Percentiles rank a stretch among this genome's conserved stretches.
Conservation (phyloP, 805 yeast genomes). For the Wickerhamiella hasegawae region DNA sequence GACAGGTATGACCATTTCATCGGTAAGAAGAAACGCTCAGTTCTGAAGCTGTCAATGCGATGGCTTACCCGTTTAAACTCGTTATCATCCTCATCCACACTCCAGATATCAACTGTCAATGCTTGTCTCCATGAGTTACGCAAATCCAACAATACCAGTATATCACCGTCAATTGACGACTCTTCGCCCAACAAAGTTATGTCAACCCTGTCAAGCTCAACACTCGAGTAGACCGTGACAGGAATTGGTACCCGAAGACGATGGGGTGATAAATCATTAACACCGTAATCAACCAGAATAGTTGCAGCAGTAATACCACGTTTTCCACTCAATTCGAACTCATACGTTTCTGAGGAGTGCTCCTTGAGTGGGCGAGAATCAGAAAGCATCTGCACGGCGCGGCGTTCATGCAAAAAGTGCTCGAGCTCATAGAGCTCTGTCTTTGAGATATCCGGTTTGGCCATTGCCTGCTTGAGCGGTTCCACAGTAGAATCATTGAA, state of each 20-base stretch:
- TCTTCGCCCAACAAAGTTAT: slow-evolving; percentile 30
- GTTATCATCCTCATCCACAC: slow-evolving; percentile 3
- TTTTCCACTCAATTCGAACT: slow-evolving; percentile 51
- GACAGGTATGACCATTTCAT: slow-evolving; percentile 36
- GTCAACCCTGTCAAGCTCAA: slow-evolving; percentile 64
- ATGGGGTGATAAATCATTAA: slow-evolving; percentile 29
- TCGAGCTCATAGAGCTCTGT: slow-evolving; percentile 64
- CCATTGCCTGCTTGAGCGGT: slow-evolving; percentile 38
- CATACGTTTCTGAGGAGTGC: slow-evolving; percentile 28
- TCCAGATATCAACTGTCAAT: slow-evolving; percentile 19
- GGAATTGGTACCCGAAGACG: slow-evolving; percentile 51
- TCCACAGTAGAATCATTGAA: slow-evolving; percentile 63
- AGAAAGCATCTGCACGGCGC: slow-evolving; percentile 34
- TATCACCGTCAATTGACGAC: slow-evolving; percentile 21
- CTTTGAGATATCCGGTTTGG: slow-evolving; percentile 30
- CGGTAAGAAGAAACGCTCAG: slow-evolving; percentile 56
- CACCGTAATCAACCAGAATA: slow-evolving; percentile 43
- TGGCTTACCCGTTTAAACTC: slow-evolving; percentile 3
- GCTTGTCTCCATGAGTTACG: slow-evolving; percentile 63
- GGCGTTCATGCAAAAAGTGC: slow-evolving; percentile 41
- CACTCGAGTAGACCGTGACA: slow-evolving; percentile 53
- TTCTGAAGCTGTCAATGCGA: slow-evolving; percentile 25
- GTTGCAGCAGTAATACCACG: slow-evolving; percentile 54
- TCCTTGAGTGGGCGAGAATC: slow-evolving; percentile 19
- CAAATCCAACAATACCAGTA: slow-evolving; percentile 60